Evolutionary conservation across 805 yeast species (phyloP), one percentile per base, ranked within the genome.

Genomic region (Candida broadrunensis): DNA sequence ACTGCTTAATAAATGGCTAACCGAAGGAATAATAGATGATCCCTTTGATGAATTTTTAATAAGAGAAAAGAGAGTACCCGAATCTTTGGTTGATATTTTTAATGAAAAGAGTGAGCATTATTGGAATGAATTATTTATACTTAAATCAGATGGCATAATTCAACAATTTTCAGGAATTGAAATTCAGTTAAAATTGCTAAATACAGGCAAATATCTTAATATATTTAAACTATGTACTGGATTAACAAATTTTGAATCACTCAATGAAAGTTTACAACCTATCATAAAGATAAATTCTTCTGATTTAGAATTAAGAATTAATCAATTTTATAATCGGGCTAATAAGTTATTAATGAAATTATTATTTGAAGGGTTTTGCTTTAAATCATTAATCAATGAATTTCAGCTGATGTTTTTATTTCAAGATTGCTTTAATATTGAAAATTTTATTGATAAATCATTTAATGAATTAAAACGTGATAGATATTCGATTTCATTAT

Each of bases 171-270:
- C 69, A 5, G 61, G 70, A 29, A 67, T 65, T 19, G 75, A 71
- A 2, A 56, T 81, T 5, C 85, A 85, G 48, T 72, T 73, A 36
- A 83, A 84, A 58, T 73, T 91, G 0, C 65, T 91, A 18, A 67
- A 81, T 37, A 87, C 97, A 0, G 99, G 99, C 1, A 90, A 88
- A 60, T 83, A 83, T 50, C 65, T 89, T 41, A 86, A 88, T 52
- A 82, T 91, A 2, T 70, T 85, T 33, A 73, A 78, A 41, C 80
- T 74, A 42, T 81, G 86, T 52, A 60, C 65, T 9, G 84, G 83
- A 0, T 63, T 77, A 3, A 65, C 67, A n/a, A 55, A 61, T 38
- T 56, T 67, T 24, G 55, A 55, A 4, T 41, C 36, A 17, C 50
- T 65, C 16, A 51, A 59, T 16, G 70, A 64, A 35, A 27, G 35